Evolutionary conservation across 768 basidiomycete species (phyloP), one percentile per base, ranked within the genome.

Genomic region (Psilocybe cubensis): DNA sequence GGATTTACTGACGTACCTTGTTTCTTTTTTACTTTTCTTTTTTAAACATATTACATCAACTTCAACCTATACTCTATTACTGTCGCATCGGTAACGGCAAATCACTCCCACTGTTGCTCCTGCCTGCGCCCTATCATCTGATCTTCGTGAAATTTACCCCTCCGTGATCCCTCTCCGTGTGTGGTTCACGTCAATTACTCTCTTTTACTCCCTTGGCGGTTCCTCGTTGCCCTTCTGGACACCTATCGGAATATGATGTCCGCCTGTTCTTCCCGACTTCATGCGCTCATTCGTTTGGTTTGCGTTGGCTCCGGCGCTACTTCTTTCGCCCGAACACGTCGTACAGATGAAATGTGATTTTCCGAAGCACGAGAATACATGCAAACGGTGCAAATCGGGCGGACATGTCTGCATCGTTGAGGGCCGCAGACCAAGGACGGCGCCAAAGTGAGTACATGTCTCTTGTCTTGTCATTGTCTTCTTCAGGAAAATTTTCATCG

Each of bases 331-430:
- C 60, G 65, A 49, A 50, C 64, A 69, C n/a, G n/a, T n/a, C n/a
- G n/a, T n/a, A 71, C 66, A 92, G 89, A 94, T 94, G 92, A 92
- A 88, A 79, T 94, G 92, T 73, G 87, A 87, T 63, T 92, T 93
- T 68, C 87, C 87, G 35, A 78, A 77, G 61, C 78, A 83, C 57
- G 85, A 88, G 52, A 86, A 84, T 66, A 85, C 88, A n/a, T 94
- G 92, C 74, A 86, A 81, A 66, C 83, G 92, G 46, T 94, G 92
- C 72, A 87, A 83, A 63, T 64, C 80, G 24, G 83, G 86, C 49
- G 86, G 88, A 1, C 89, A 92, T 72, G 79, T 84, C 41, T 94
- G 92, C 69, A 85, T 92, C 62, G 91, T 93, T 35, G 91, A 92
- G 72, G 91, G 91, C 47, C 81, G 91, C 59, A 92, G 91, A 74